Evolutionary conservation across 352 stramenopile genomes (phyloP).

Genomic region (Phytophthora palmivora): DNA sequence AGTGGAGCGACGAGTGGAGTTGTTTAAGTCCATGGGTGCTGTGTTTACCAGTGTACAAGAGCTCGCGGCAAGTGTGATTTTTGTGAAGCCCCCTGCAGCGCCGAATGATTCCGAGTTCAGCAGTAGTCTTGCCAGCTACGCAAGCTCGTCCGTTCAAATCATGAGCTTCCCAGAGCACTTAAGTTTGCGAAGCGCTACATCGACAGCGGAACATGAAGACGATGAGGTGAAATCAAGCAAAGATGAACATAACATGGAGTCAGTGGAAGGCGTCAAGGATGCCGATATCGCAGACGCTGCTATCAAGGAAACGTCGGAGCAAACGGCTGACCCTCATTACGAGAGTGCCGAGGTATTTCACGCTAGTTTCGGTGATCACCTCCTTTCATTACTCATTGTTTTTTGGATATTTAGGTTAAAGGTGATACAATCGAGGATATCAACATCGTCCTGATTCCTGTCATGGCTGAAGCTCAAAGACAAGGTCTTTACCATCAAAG

Average conservation of each 20-base stretch:
- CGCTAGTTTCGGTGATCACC: not conserved
- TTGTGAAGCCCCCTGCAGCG: slow-evolving; percentile 68
- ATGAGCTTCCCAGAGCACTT: slow-evolving; percentile 79
- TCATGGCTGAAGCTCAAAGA: slow-evolving; percentile 9
- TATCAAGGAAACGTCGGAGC: slow-evolving; percentile 30
- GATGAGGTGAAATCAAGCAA: slow-evolving; percentile 23
- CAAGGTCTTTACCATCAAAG: slow-evolving; percentile 18
- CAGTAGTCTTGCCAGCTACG: slow-evolving; percentile 64
- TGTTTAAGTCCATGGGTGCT: slow-evolving; percentile 70
- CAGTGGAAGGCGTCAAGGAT: slow-evolving; percentile 11
- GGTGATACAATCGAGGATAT: slow-evolving; percentile 20
- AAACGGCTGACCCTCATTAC: slow-evolving; percentile 21
- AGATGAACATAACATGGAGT: slow-evolving; percentile 22
- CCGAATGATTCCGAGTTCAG: slow-evolving; percentile 69
- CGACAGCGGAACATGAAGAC: slow-evolving; percentile 27
- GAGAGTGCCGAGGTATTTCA: slow-evolving; percentile 24
- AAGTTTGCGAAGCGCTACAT: slow-evolving; percentile 42
- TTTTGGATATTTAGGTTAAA: slow-evolving; percentile 24
- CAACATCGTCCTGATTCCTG: slow-evolving; percentile 40
- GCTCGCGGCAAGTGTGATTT: slow-evolving; percentile 84
- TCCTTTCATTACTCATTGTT: slow-evolving; percentile 9
- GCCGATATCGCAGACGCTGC: slow-evolving; percentile 13
- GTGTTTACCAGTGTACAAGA: slow-evolving; percentile 84
- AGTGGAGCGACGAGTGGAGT: slow-evolving; percentile 63
- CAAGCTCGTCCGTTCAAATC: slow-evolving; percentile 54